A percentile compares a stretch with the other conserved stretches of the same genome.
Evolutionary conservation across 257 asterid species (phyloP).

Genomic region (Solanum chmielewskii): DNA sequence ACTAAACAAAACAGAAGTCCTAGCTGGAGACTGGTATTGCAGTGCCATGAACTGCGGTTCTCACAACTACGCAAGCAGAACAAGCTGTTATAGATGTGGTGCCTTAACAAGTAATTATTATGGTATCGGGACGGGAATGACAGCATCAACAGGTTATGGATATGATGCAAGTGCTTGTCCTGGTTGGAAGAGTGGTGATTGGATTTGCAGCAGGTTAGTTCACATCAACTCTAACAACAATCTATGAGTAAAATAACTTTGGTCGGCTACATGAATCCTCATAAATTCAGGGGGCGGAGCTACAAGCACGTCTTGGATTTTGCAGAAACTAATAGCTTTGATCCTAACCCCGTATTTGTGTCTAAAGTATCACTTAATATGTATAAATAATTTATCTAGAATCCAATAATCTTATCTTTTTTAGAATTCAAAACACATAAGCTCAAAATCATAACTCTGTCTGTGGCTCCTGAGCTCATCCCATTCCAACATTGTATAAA

Average conservation of each 20-base stretch:
- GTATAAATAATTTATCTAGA: neutral
- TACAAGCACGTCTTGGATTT: neutral
- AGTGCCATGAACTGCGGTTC: slow-evolving; percentile 48
- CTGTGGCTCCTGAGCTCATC: neutral
- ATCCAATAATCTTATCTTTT: neutral
- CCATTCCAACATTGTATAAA: neutral
- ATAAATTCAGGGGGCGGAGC: neutral
- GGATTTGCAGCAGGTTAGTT: slow-evolving; percentile 68
- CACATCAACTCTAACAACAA: neutral
- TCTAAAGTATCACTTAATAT: neutral
- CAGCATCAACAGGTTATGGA: slow-evolving; percentile 27
- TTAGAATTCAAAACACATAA: neutral
- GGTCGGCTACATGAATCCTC: neutral
- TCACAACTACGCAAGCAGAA: slow-evolving; percentile 78
- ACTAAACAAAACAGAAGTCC: slow-evolving; percentile 19
- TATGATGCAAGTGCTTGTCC: slow-evolving; percentile 36
- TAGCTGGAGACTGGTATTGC: slow-evolving; percentile 91
- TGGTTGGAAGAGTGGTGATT: slow-evolving; percentile 88
- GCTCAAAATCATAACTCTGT: neutral
- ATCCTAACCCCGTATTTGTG: neutral
- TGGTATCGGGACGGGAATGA: slow-evolving; percentile 19
- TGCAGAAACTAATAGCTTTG: neutral
- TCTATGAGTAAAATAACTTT: neutral
- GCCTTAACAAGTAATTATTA: slow-evolving; percentile 32
- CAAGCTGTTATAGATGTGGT: slow-evolving; percentile 51